Conservation (phyloP, 495 filamentous ascomycete genomes). For the Penicillium angulare region DNA sequence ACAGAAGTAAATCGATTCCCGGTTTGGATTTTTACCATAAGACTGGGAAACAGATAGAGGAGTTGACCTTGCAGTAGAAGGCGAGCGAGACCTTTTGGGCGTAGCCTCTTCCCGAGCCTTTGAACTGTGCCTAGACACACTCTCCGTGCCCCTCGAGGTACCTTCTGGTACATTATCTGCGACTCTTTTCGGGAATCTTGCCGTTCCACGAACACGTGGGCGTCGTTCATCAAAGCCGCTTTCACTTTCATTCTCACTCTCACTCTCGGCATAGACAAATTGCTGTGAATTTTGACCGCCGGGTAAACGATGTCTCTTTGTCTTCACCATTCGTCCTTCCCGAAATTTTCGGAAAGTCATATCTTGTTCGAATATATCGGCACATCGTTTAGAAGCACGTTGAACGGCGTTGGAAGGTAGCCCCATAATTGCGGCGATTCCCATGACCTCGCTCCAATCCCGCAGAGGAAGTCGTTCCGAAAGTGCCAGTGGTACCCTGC, state of each 20-base stretch:
- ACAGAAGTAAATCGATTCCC: not conserved
- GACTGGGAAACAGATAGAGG: not conserved
- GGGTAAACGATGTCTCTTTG: constrained; percentile 20
- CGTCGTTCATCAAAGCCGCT: too few relatives aligned
- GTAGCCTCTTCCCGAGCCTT: too few relatives aligned
- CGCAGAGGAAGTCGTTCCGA: constrained; percentile 44
- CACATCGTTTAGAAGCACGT: constrained; percentile 66
- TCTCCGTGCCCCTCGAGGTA: too few relatives aligned
- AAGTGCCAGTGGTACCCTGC: too few relatives aligned
- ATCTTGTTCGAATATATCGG: constrained; percentile 64
- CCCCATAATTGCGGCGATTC: constrained; percentile 67
- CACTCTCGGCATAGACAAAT: constrained; percentile 31
- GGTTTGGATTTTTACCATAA: too few relatives aligned
- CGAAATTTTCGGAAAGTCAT: constrained; percentile 58
- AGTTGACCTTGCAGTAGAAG: not conserved
- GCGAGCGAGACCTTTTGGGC: too few relatives aligned
- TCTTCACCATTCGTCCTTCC: constrained; percentile 36
- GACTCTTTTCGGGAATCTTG: too few relatives aligned
- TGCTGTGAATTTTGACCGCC: constrained; percentile 21
- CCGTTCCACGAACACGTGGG: too few relatives aligned
- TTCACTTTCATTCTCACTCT: constrained; percentile 28
- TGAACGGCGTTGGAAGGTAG: constrained; percentile 60
- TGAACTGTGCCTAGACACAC: too few relatives aligned
- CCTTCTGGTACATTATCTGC: too few relatives aligned
- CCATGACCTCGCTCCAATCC: constrained; percentile 81